Percentiles rank a stretch among this genome's conserved stretches.
Conservation (phyloP, 2,329 filamentous ascomycete species). For the Pezicula carpinea region DNA sequence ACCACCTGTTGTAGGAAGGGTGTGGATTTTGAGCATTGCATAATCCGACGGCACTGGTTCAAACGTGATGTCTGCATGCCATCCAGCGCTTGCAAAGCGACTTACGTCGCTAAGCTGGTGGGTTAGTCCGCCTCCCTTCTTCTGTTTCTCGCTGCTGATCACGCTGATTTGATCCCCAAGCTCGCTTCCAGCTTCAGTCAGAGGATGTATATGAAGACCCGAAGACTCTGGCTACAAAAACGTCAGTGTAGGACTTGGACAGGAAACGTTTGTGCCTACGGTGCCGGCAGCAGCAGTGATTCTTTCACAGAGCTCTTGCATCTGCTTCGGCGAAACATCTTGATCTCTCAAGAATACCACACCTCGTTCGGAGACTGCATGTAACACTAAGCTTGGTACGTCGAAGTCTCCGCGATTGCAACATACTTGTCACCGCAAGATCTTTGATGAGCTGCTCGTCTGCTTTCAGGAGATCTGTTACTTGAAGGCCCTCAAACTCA, state of each 20-base stretch:
- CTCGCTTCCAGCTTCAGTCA: constrained; percentile 45
- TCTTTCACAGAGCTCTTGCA: constrained; percentile 40
- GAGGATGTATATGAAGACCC: constrained; percentile 50
- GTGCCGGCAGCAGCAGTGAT: constrained; percentile 38
- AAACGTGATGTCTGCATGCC: constrained; percentile 52
- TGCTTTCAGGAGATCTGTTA: constrained; percentile 55
- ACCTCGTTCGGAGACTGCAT: constrained; percentile 57
- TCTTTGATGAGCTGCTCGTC: constrained; percentile 53
- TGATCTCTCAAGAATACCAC: constrained; percentile 53
- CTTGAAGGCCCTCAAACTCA: constrained; percentile 52
- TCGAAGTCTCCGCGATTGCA: background rate
- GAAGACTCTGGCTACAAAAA: constrained; percentile 29
- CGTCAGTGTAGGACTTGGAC: background rate
- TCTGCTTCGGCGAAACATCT: constrained; percentile 38
- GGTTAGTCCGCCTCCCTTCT: constrained; percentile 31
- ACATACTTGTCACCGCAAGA: constrained; percentile 42
- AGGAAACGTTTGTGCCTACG: constrained; percentile 19
- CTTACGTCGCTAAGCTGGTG: constrained; percentile 46
- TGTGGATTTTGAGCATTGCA: constrained; percentile 46
- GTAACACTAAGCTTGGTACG: constrained; percentile 25
- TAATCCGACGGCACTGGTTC: constrained; percentile 50
- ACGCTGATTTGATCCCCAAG: constrained; percentile 51
- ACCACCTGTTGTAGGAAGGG: constrained; percentile 42
- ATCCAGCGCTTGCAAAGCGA: constrained; percentile 42
- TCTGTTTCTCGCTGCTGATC: constrained; percentile 43